A percentile compares a stretch with the other conserved stretches of the same genome.
Evolutionary conservation across 805 yeast genomes (phyloP).

Genomic region (Wickerhamiella spandovensis): DNA sequence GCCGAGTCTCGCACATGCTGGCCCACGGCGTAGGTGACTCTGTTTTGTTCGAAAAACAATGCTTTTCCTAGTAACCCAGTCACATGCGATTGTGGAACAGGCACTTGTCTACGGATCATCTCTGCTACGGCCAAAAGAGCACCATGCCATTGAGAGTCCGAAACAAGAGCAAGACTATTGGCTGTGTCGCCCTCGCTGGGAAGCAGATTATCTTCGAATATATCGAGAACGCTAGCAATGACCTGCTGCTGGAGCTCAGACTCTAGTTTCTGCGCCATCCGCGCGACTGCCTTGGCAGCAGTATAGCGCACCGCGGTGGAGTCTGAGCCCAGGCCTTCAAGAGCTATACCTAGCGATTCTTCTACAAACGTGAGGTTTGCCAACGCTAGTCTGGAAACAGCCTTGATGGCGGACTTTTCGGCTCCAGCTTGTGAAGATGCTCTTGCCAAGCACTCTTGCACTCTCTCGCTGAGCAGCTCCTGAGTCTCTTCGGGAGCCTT

Average conservation of each 20-base stretch:
- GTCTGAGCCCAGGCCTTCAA: constrained; percentile 2
- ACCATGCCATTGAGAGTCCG: constrained; percentile 42
- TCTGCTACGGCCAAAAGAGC: constrained; percentile 46
- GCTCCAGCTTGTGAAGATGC: background rate
- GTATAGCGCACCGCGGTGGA: constrained; percentile 20
- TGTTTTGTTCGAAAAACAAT: constrained; percentile 44
- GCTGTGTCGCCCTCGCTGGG: no score
- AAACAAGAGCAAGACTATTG: constrained; percentile 22
- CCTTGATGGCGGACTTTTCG: background rate
- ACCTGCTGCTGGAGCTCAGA: constrained; percentile 20
- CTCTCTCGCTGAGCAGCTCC: background rate
- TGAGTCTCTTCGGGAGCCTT: background rate
- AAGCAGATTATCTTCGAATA: constrained; percentile 15
- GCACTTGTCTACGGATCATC: constrained; percentile 20
- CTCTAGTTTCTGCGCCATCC: constrained; percentile 27
- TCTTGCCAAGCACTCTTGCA: background rate
- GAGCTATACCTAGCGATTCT: background rate
- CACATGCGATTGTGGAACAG: constrained; percentile 8
- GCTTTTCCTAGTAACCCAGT: constrained; percentile 30
- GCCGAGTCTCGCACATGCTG: constrained; percentile 70
- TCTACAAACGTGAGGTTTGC: background rate
- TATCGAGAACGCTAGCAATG: constrained; percentile 21
- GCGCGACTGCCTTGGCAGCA: constrained; percentile 52
- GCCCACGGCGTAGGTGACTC: constrained; percentile 42
- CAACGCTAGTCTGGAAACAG: background rate